Conservation (phyloP, 805 yeast species). For the Starmerella sirachaensis region DNA sequence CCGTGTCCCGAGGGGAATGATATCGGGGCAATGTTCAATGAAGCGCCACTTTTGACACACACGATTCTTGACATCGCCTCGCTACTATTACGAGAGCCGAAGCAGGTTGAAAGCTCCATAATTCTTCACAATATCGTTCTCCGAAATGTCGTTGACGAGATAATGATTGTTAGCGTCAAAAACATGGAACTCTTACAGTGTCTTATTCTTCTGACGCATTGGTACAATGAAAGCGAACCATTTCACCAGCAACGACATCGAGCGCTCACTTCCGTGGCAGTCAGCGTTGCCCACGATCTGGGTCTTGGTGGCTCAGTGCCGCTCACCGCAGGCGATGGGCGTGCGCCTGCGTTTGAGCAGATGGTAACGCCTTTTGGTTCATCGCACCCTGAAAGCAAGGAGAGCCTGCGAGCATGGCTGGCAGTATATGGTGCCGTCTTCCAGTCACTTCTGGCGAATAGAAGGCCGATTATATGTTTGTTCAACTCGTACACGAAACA, state of each 20-base stretch:
- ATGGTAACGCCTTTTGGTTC: slow-evolving; percentile 31
- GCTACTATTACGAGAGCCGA: slow-evolving; percentile 27
- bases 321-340: slow-evolving; percentile 10
- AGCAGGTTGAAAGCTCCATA: slow-evolving; percentile 20
- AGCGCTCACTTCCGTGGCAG: slow-evolving; percentile 51
- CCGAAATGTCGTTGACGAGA: slow-evolving; percentile 35
- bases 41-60: slow-evolving; percentile 51
- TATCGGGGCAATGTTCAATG: slow-evolving; percentile 37
- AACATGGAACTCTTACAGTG: slow-evolving; percentile 54
- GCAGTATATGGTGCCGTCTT: slow-evolving; percentile 18
- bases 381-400: slow-evolving; percentile 34
- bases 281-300: slow-evolving; percentile 59
- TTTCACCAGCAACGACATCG: slow-evolving; percentile 71
- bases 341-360: slow-evolving; percentile 22
- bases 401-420: slow-evolving; percentile 39
- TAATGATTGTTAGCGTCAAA: slow-evolving; percentile 59
- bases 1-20: slow-evolving; percentile 35
- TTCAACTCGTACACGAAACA: slow-evolving; percentile 45
- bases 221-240: slow-evolving; percentile 79
- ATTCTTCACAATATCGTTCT: slow-evolving; percentile 25
- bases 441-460: slow-evolving; percentile 39
- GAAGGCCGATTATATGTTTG: slow-evolving; percentile 43
- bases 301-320: slow-evolving; percentile 48
- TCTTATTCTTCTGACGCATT: slow-evolving; percentile 47
- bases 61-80: slow-evolving; percentile 54